A percentile compares a stretch with the other conserved stretches of the same genome.
Conservation (phyloP, 1,284 basidiomycete genomes). For the Sparassis latifolia region DNA sequence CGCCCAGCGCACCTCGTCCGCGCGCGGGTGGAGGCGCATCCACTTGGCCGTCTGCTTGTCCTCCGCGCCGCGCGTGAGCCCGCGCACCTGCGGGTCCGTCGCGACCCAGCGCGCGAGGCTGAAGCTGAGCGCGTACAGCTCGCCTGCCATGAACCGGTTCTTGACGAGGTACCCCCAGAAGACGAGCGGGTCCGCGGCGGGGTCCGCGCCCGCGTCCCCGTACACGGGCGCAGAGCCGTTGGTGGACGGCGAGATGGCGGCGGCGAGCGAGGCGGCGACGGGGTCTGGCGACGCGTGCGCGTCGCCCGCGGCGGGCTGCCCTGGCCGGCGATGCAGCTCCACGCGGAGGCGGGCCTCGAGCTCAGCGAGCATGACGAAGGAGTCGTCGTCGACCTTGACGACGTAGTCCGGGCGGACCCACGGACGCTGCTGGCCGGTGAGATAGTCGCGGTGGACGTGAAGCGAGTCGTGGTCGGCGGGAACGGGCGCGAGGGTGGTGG, state of each 20-base stretch:
- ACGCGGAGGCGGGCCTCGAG: slow-evolving; percentile 81
- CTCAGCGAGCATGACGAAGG: slow-evolving; percentile 91
- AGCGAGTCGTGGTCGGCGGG: slow-evolving; percentile 64
- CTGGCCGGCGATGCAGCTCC: slow-evolving; percentile 44
- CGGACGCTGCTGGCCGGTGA: slow-evolving; percentile 33
- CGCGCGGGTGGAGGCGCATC: slow-evolving; percentile 86
- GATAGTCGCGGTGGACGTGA: slow-evolving; percentile 46
- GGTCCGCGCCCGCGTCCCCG: not conserved
- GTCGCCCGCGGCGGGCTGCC: slow-evolving; percentile 9
- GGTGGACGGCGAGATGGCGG: not conserved
- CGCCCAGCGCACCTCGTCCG: slow-evolving; percentile 78
- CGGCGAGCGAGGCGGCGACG: slow-evolving; percentile 3
- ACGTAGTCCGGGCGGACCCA: slow-evolving; percentile 87
- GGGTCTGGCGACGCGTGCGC: slow-evolving; percentile 1
- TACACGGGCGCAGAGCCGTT: not conserved
- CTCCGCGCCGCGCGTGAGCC: slow-evolving; percentile 79
- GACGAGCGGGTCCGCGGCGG: slow-evolving; percentile 56
- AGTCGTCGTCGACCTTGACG: slow-evolving; percentile 91
- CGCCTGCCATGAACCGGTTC: slow-evolving; percentile 94
- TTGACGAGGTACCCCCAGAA: slow-evolving; percentile 97
- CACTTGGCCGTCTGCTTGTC: slow-evolving; percentile 95
- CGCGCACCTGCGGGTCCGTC: slow-evolving; percentile 61
- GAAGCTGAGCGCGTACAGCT: slow-evolving; percentile 89
- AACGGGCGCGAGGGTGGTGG: slow-evolving; percentile 43
- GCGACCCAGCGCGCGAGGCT: slow-evolving; percentile 89